These are phyloP conservation scores for Volvox carteri DNA, from an alignment of 163 green algal species.

Conservation along the genomic window DNA sequence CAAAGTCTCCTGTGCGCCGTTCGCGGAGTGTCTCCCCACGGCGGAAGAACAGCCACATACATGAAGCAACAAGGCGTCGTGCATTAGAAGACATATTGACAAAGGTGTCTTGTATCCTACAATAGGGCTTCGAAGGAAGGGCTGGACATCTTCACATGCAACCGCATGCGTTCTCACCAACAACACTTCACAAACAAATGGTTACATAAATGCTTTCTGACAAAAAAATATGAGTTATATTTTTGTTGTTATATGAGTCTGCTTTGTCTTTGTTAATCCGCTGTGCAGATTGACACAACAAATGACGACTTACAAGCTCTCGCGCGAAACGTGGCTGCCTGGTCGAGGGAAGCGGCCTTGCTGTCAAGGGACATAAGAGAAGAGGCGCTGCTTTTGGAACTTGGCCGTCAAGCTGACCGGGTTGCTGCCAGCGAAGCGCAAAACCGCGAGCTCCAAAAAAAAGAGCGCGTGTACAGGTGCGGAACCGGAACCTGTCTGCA, in stretches of 20 bases:
- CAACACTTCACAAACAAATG: no score
- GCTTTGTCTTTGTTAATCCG: no score
- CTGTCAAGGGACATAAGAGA: slow-evolving; percentile 15
- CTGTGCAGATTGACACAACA: slow-evolving; percentile 24
- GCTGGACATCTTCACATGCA: not conserved
- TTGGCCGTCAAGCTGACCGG: slow-evolving; percentile 23
- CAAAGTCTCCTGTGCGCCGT: not conserved
- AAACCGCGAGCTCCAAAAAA: not conserved
- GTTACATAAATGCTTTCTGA: no score
- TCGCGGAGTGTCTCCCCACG: slow-evolving; percentile 17
- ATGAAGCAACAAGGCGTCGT: not conserved
- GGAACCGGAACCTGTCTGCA: no score
- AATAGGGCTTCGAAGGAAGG: no score
- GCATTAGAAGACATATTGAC: not conserved
- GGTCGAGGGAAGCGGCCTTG: slow-evolving; percentile 24
- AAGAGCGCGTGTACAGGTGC: slow-evolving; percentile 36
- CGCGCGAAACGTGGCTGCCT: slow-evolving; percentile 4
- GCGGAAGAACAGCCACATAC: not conserved
- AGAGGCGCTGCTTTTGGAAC: slow-evolving; percentile 32
- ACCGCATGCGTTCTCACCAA: no score
- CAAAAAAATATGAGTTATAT: no score
- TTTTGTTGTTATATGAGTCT: no score
- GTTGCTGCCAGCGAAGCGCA: slow-evolving; percentile 11
- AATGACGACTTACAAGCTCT: slow-evolving; percentile 42
- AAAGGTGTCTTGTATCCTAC: slow-evolving; percentile 19